Conservation (phyloP, 257 asterid genomes). For the Cordia subcordata region DNA sequence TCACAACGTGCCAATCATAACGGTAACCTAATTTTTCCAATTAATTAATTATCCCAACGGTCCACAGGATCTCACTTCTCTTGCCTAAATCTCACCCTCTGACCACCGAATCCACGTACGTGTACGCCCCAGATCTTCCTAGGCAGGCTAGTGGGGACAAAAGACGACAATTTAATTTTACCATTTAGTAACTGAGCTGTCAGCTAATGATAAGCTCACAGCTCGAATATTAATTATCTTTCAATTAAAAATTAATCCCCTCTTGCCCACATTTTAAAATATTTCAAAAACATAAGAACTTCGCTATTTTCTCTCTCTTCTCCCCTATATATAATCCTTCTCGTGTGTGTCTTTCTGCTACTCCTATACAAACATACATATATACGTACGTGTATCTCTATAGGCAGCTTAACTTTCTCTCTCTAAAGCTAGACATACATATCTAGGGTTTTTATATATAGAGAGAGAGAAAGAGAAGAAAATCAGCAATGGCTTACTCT, state of each 20-base stretch:
- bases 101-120: conserved; percentile 8
- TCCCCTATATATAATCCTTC: conserved; percentile 5
- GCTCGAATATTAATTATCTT: neutral
- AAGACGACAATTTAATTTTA: neutral
- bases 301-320: conserved; percentile 1
- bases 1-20: conserved; percentile 31
- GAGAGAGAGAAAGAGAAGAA: neutral
- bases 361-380: neutral
- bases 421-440: conserved; percentile 8
- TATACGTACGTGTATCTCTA: neutral
- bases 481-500: conserved; percentile 26
- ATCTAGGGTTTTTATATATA: neutral
- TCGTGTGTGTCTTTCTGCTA: neutral
- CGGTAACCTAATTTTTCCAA: conserved; percentile 26
- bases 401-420: conserved; percentile 7
- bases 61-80: conserved; percentile 6
- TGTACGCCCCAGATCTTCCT: conserved; percentile 13
- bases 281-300: neutral
- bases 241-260: neutral
- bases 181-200: conserved; percentile 21
- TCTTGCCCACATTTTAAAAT: conserved; percentile 2
- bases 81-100: neutral
- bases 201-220: conserved; percentile 16
- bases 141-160: neutral
- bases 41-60: conserved; percentile 18